Evolutionary conservation across 768 basidiomycete species (phyloP), one percentile per base, ranked within the genome.

Genomic region (Atractiella rhizophila): DNA sequence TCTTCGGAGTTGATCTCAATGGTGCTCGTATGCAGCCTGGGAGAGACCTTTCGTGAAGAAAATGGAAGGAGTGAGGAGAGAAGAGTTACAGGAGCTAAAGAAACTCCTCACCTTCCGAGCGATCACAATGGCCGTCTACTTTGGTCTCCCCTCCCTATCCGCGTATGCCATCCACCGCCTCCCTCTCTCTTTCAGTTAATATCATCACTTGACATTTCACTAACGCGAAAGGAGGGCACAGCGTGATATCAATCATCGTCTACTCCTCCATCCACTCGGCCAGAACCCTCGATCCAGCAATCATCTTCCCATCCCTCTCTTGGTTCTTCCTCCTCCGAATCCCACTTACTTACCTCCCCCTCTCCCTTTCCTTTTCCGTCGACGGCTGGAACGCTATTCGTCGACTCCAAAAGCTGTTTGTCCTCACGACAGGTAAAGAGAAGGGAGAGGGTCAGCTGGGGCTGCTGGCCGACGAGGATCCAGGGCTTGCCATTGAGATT

Each of bases 221-320:
- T n/a, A n/a, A n/a, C n/a, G n/a, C n/a, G n/a, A n/a, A n/a, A n/a
- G n/a, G n/a, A n/a, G n/a, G n/a, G n/a, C n/a, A n/a, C n/a, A 73
- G 79, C 13, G 79, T 88, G 18, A 50, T 66, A 19, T 58, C 63
- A 2, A 66, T 67, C 48, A 65, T 83, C 37, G 73, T 73, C 0
- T 91, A 85, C 57, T 71, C 75, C 4, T 60, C 68, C 19, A 66
- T 71, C n/a, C n/a, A n/a, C n/a, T n/a, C 0, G 76, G 76, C 0
- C 77, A 82, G 53, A 30, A n/a, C n/a, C n/a, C 65, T 79, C 27
- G 60, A 73, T 18, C 67, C 86, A 0, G 72, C 72, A 0, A 66
- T 69, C 27, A 67, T 88, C 44, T 91, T 91, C 59, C 64, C 83
- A 18, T 81, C 81, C 18, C 62, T 94, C 38, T 73, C 76, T 0